Evolutionary conservation across 1,284 basidiomycete species (phyloP).

Genomic region (Papiliotrema flavescens): DNA sequence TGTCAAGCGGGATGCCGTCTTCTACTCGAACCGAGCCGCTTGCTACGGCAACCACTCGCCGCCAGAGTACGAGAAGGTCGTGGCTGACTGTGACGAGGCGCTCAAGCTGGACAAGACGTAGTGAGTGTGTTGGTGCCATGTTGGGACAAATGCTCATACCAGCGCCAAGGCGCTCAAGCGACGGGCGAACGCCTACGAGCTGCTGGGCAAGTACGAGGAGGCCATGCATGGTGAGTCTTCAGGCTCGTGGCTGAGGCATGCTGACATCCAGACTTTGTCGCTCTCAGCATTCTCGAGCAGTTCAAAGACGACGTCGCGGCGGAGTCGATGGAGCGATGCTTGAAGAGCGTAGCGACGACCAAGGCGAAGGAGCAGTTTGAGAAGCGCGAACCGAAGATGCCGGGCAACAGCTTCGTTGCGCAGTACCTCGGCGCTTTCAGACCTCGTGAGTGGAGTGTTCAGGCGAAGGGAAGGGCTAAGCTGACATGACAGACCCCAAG

Average conservation of each 20-base stretch:
- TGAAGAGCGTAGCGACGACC: constrained; percentile 70
- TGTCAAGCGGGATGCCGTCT: constrained; percentile 84
- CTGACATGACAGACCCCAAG: constrained; percentile 56
- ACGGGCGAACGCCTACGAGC: constrained; percentile 80
- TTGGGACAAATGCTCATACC: background rate
- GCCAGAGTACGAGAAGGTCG: constrained; percentile 75
- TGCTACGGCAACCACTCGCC: constrained; percentile 91
- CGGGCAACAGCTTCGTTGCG: constrained; percentile 87
- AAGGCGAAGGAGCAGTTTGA: constrained; percentile 28
- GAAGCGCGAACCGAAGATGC: constrained; percentile 66
- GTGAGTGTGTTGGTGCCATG: constrained; percentile 17
- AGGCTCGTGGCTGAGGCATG: background rate
- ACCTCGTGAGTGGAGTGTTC: constrained; percentile 56
- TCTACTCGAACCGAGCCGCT: constrained; percentile 95
- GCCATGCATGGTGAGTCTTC: constrained; percentile 63
- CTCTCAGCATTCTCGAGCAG: constrained; percentile 88
- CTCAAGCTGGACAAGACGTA: constrained; percentile 81
- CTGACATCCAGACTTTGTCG: constrained; percentile 74
- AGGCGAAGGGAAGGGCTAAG: too few relatives aligned
- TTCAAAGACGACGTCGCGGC: constrained; percentile 82
- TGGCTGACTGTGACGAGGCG: constrained; percentile 88
- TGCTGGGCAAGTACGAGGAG: constrained; percentile 69
- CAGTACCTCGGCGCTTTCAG: constrained; percentile 98
- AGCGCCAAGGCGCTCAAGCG: constrained; percentile 90
- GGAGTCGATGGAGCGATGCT: constrained; percentile 81